Evolutionary conservation across 139 green algal species (phyloP), one percentile per base, ranked within the genome.

Genomic region (Dunaliella primolecta): DNA sequence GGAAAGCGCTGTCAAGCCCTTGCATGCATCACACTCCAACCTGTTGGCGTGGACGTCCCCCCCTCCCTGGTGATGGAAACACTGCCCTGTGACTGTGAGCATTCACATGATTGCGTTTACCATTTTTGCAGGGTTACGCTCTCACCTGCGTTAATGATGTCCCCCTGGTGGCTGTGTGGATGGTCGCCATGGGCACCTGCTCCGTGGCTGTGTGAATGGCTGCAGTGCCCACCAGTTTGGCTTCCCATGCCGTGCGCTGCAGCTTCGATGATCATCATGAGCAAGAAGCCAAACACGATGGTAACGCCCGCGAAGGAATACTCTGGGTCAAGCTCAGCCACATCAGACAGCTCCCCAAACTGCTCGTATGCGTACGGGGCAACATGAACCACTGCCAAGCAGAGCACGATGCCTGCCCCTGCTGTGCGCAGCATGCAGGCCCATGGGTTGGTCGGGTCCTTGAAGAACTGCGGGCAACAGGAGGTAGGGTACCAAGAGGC

Each of bases 351-450:
- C 7, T 15, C 46, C 15, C 46, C 46, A 15, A 64, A 15, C 46
- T 64, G 46, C 15, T 64, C 46, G 46, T 64, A 64, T 15, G 46
- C 81, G 55, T 88, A 74, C 0, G 75, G 56, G 33, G 74, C 33
- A 24, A 95, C 81, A 85, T 92, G 87, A 27, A 88, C 70, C 57
- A 91, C 80, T 0, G 87, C 88, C 0, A 89, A 79, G 23, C 25
- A 32, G 1, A 91, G 85, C 24, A 91, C 80, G 31, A 87, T 31
- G 23, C 80, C 84, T 2, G 80, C 76, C 25, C 72, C 56, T 31
- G 88, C 74, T 1, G 37, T 37, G 38, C 82, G 81, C 21, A 81
- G 0, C 25, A 71, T 32, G 55, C 29, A 20, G 1, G 7, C 37
- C 2, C n/a, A 64, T 32, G 1, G 35, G 72, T 57, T 75, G 36